Percentiles rank a stretch among this genome's conserved stretches.
These are phyloP conservation scores for Botrytis fabae DNA, from an alignment of 2,329 filamentous ascomycete genomes.

Conservation along the genomic window DNA sequence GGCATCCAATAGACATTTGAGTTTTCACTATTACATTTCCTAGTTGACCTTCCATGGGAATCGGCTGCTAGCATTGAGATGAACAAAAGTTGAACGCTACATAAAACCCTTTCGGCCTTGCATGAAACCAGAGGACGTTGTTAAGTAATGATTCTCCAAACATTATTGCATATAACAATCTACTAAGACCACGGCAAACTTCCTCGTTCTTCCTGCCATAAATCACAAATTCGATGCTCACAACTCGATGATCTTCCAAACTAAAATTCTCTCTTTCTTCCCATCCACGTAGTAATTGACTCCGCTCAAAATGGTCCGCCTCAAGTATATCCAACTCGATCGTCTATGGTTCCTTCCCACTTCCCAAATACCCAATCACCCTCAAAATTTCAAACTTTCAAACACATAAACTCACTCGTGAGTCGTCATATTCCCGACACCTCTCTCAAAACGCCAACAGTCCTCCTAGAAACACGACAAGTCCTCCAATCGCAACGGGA, in stretches of 20 bases:
- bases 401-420: not conserved
- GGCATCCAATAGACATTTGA: not conserved
- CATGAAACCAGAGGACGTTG: not conserved
- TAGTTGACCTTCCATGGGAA: not conserved
- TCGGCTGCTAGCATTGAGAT: not conserved
- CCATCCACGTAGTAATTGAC: too few species aligned
- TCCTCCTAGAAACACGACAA: conserved; percentile 10
- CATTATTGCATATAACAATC: not conserved
- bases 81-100: not conserved
- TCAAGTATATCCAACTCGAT: not conserved
- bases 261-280: not conserved
- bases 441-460: conserved; percentile 14
- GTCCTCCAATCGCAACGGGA: not conserved
- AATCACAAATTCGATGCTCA: not conserved
- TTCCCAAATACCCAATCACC: not conserved
- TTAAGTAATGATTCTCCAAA: not conserved
- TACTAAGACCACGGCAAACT: not conserved
- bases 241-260: not conserved
- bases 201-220: too few species aligned
- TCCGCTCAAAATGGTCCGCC: not conserved
- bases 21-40: not conserved
- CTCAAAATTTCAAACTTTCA: not conserved
- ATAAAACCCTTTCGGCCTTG: not conserved
- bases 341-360: not conserved
- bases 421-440: not conserved